Conservation (phyloP, 2,329 filamentous ascomycete species). For the Stagonosporopsis vannaccii region DNA sequence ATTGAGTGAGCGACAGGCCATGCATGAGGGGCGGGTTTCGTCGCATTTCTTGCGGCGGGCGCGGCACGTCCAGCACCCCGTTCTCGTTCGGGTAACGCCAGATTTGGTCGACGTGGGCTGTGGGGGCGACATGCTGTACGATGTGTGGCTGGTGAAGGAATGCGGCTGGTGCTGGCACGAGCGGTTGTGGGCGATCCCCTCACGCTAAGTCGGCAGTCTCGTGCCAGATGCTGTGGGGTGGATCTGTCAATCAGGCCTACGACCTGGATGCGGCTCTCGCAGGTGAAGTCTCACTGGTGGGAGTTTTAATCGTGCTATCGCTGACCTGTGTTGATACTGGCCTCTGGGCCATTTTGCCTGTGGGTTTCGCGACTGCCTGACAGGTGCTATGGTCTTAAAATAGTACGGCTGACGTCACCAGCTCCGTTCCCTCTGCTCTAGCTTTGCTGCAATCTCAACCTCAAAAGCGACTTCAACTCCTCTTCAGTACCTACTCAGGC, state of each 20-base stretch:
- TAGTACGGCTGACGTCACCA: not conserved
- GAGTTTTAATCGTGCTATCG: too few relatives aligned
- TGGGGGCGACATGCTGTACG: constrained; percentile 7
- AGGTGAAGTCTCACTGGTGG: too few relatives aligned
- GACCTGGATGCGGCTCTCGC: not conserved
- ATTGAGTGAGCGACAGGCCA: constrained; percentile 2
- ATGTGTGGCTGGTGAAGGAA: constrained; percentile 13
- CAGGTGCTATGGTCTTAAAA: not conserved
- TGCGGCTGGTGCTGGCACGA: constrained; percentile 8
- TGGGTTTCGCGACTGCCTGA: not conserved
- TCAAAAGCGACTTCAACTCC: not conserved
- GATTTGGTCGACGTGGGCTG: not conserved
- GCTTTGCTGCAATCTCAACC: not conserved
- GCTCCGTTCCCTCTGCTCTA: not conserved
- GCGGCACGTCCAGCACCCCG: constrained; percentile 16
- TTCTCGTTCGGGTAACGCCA: constrained; percentile 9
- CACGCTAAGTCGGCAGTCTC: constrained; percentile 9
- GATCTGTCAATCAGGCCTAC: not conserved
- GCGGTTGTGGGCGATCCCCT: constrained; percentile 6
- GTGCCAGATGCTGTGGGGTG: constrained; percentile 1
- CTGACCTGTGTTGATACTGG: not conserved
- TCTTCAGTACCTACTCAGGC: not conserved
- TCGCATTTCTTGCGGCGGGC: constrained; percentile 19
- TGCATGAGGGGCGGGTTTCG: constrained; percentile 6
- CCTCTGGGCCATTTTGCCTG: not conserved